Conservation (phyloP, 768 basidiomycete genomes). For the Hirschioporus abietinus region DNA sequence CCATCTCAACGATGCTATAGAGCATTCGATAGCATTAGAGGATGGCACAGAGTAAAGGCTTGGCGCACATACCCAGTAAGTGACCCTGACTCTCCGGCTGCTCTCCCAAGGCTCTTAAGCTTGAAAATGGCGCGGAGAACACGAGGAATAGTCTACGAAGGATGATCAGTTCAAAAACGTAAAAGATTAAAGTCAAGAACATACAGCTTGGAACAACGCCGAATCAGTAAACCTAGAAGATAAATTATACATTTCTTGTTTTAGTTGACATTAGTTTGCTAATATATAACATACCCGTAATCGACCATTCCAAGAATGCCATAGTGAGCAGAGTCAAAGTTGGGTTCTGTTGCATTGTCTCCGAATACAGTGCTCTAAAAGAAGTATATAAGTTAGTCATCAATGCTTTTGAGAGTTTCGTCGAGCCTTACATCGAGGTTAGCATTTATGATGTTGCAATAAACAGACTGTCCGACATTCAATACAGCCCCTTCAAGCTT, state of each 20-base stretch:
- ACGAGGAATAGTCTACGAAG: conserved; percentile 5
- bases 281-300: conserved; percentile 5
- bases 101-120: conserved; percentile 14
- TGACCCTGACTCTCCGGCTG: conserved; percentile 13
- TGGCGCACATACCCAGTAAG: conserved; percentile 8
- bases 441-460: conserved; percentile 1
- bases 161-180: background rate
- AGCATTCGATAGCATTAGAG: background rate
- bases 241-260: background rate
- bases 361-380: conserved; percentile 1
- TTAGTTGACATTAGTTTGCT: background rate
- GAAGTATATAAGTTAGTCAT: background rate
- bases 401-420: background rate
- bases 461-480: background rate
- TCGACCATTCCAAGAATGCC: conserved; percentile 6
- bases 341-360: background rate
- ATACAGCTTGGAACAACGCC: background rate
- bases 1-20: conserved; percentile 4
- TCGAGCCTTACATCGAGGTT: conserved; percentile 2
- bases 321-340: conserved; percentile 2
- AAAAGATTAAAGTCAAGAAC: background rate
- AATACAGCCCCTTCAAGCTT: background rate
- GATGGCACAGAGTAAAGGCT: background rate
- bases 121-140: conserved; percentile 10
- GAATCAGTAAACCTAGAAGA: background rate